A percentile compares a stretch with the other conserved stretches of the same genome.
Evolutionary conservation across 495 filamentous ascomycete species (phyloP).

Genomic region (Penicillium tannophilum): DNA sequence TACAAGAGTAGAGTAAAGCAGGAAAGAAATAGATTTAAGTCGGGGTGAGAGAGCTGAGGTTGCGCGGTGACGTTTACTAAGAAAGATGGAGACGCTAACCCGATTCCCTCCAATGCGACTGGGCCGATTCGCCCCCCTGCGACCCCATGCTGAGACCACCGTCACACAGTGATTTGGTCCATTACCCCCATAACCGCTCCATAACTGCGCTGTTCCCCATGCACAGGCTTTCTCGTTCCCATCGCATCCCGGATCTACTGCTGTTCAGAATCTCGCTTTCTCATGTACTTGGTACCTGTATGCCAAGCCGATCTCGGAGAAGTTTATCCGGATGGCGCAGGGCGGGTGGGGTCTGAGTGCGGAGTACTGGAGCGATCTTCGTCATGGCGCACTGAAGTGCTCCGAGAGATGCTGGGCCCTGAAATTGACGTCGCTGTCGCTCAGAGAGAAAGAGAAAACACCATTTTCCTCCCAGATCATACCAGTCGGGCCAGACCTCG

Average conservation of each 20-base stretch:
- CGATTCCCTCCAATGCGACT: slow-evolving; percentile 24
- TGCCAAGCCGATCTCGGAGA: slow-evolving; percentile 26
- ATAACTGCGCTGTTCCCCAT: not conserved
- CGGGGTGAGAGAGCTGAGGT: slow-evolving; percentile 33
- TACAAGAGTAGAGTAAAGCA: slow-evolving; percentile 6
- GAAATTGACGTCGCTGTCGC: not conserved
- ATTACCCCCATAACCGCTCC: too few relatives aligned
- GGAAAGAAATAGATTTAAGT: slow-evolving; percentile 20
- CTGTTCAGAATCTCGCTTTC: not conserved
- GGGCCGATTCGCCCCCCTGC: slow-evolving; percentile 25
- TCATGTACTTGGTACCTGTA: slow-evolving; percentile 8
- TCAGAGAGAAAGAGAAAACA: not conserved
- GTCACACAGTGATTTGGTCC: slow-evolving; percentile 7
- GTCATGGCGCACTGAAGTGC: slow-evolving; percentile 20
- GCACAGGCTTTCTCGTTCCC: not conserved
- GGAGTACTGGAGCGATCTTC: slow-evolving; percentile 17
- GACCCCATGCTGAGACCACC: slow-evolving; percentile 5
- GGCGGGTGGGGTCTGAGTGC: slow-evolving; percentile 18
- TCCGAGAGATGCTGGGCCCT: slow-evolving; percentile 5
- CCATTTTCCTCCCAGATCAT: not conserved
- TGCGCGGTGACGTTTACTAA: slow-evolving; percentile 48
- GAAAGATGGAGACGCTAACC: slow-evolving; percentile 30
- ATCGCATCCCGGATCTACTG: not conserved
- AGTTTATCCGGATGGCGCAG: slow-evolving; percentile 18
- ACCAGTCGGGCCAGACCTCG: not conserved